Conservation (phyloP, 1,284 basidiomycete species). For the Puccinia horiana region DNA sequence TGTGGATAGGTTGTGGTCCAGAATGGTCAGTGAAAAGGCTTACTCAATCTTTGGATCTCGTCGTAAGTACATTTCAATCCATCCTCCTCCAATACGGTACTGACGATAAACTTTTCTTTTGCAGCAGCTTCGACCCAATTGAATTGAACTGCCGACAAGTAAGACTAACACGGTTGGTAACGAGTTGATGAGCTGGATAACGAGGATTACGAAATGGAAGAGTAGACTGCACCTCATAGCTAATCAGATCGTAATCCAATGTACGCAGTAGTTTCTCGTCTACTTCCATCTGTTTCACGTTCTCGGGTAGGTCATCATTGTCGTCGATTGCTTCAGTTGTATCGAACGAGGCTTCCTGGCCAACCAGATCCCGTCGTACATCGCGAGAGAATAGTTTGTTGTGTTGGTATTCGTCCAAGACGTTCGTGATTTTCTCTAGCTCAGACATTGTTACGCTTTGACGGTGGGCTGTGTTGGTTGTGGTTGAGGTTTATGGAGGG, state of each 20-base stretch:
- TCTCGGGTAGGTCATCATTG: constrained; percentile 12
- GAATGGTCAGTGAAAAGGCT: background rate
- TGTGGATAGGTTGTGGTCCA: background rate
- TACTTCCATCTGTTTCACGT: constrained; percentile 29
- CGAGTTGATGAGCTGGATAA: background rate
- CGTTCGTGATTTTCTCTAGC: constrained; percentile 14
- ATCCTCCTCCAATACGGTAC: constrained; percentile 23
- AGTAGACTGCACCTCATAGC: constrained; percentile 18
- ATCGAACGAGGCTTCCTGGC: constrained; percentile 33
- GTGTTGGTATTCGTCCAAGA: constrained; percentile 33
- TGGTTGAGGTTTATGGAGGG: too few relatives aligned
- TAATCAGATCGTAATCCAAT: constrained; percentile 34
- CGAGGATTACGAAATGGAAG: background rate
- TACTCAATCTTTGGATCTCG: constrained; percentile 34
- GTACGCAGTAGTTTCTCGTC: constrained; percentile 18
- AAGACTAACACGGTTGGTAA: background rate
- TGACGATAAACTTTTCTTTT: constrained; percentile 42
- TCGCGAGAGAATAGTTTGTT: constrained; percentile 29
- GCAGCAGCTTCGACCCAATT: constrained; percentile 47
- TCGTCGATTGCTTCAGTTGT: constrained; percentile 8
- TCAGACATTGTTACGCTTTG: too few relatives aligned
- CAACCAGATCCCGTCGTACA: constrained; percentile 26
- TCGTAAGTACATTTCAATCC: constrained; percentile 13
- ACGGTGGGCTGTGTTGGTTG: too few relatives aligned
- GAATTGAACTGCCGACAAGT: constrained; percentile 44